phyloP scores from a whole-genome alignment of 2,329 filamentous ascomycete genomes.

The Penicillium sp. region DNA sequence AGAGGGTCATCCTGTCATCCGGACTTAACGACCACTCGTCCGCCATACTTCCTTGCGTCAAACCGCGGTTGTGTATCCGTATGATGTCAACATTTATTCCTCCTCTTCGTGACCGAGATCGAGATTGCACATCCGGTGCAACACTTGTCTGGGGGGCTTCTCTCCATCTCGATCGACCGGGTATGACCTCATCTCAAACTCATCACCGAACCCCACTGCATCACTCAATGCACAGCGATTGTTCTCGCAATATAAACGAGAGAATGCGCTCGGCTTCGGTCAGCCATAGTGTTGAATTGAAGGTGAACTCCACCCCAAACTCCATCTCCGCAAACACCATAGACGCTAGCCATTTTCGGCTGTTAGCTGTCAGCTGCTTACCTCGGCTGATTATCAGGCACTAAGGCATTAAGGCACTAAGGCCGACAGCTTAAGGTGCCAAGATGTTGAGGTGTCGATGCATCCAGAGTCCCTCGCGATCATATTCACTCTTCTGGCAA shows the following conservation, averaged over 20 bases:
- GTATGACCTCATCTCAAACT: neutral
- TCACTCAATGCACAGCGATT: neutral
- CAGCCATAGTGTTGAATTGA: neutral
- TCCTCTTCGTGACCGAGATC: neutral
- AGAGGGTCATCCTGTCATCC: slow-evolving; percentile 2
- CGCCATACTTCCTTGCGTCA: neutral
- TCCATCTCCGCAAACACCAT: neutral
- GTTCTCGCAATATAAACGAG: neutral
- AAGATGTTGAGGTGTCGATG: neutral
- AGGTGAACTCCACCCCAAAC: slow-evolving; percentile 2
- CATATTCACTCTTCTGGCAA: neutral
- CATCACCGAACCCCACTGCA: neutral
- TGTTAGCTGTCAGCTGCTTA: neutral
- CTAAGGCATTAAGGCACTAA: neutral
- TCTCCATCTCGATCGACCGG: neutral
- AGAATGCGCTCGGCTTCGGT: neutral
- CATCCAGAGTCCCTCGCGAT: neutral
- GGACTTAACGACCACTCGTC: slow-evolving; percentile 1
- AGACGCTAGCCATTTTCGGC: neutral
- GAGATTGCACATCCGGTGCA: neutral
- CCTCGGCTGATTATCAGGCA: neutral
- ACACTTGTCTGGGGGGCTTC: neutral
- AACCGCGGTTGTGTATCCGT: neutral
- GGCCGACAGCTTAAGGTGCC: neutral
- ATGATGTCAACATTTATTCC: neutral